Percentiles rank a stretch among this genome's conserved stretches.
Conservation (phyloP, 2,329 filamentous ascomycete genomes). For the Endoconidiophora polonica region DNA sequence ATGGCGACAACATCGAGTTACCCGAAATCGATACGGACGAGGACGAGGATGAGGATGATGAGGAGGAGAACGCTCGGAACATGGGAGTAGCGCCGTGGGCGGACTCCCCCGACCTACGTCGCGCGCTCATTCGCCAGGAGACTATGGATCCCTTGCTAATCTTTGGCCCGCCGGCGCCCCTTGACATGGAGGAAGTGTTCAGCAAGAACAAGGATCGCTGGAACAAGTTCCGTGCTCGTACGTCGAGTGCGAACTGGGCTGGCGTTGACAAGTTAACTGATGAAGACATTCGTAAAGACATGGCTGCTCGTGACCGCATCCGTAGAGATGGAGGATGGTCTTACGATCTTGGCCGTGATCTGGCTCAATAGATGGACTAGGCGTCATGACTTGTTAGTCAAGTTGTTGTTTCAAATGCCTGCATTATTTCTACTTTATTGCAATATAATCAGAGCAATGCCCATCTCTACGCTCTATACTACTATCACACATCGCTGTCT, state of each 20-base stretch:
- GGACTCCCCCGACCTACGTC: constrained; percentile 65
- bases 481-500: too few species aligned
- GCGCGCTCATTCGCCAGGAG: constrained; percentile 66
- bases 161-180: constrained; percentile 72
- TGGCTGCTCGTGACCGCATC: constrained; percentile 62
- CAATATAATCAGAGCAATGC: too few species aligned
- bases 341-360: constrained; percentile 40
- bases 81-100: constrained; percentile 48
- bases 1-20: constrained; percentile 77
- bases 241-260: constrained; percentile 89
- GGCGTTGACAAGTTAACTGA: constrained; percentile 67
- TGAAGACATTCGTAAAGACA: constrained; percentile 69
- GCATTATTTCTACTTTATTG: too few species aligned
- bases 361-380: constrained; percentile 19
- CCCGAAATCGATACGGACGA: constrained; percentile 93
- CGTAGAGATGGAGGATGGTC: constrained; percentile 74
- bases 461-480: too few species aligned
- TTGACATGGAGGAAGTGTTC: constrained; percentile 96
- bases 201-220: constrained; percentile 70
- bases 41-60: constrained; percentile 60
- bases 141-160: constrained; percentile 67
- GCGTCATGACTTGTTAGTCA: neutral
- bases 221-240: constrained; percentile 77
- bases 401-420: neutral
- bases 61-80: constrained; percentile 20